These are phyloP conservation scores for Rhododendron williamsianum DNA, from an alignment of 148 eudicot genomes.

Conservation along the genomic window DNA sequence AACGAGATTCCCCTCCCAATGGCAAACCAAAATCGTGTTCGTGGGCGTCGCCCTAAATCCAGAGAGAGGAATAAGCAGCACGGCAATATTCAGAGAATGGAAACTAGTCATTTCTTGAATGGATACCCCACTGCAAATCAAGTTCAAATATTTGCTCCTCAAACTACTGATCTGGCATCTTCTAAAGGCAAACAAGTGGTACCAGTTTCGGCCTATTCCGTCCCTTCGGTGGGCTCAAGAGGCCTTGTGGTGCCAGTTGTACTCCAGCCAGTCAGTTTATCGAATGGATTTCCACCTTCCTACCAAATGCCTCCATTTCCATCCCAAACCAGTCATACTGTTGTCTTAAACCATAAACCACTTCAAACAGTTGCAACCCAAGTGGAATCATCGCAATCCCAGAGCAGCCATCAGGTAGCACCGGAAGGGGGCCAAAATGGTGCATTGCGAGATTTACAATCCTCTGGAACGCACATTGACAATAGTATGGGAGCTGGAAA, in stretches of 20 bases:
- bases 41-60: conserved; percentile 23
- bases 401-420: conserved; percentile 17
- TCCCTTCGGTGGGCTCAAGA: conserved; percentile 47
- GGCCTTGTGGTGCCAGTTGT: conserved; percentile 67
- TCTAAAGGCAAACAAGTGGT: conserved; percentile 28
- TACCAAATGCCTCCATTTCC: conserved; percentile 35
- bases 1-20: conserved; percentile 45
- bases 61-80: conserved; percentile 31
- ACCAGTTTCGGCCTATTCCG: conserved; percentile 31
- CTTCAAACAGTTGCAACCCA: conserved; percentile 23
- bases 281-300: conserved; percentile 38
- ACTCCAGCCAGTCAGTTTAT: conserved; percentile 43
- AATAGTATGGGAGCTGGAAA: conserved; percentile 19
- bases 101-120: conserved; percentile 24
- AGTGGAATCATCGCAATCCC: conserved; percentile 16
- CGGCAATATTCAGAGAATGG: conserved; percentile 4
- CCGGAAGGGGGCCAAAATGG: conserved; percentile 20
- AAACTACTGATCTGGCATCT: conserved; percentile 7
- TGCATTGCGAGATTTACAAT: conserved; percentile 16
- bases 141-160: conserved; percentile 9
- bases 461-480: conserved; percentile 25
- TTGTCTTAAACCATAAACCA: conserved; percentile 35
- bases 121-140: conserved; percentile 35
- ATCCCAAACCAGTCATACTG: conserved; percentile 37
- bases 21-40: conserved; percentile 19